Conservation (phyloP, 805 yeast species). For the Vanderwaltozyma yarrowii region DNA sequence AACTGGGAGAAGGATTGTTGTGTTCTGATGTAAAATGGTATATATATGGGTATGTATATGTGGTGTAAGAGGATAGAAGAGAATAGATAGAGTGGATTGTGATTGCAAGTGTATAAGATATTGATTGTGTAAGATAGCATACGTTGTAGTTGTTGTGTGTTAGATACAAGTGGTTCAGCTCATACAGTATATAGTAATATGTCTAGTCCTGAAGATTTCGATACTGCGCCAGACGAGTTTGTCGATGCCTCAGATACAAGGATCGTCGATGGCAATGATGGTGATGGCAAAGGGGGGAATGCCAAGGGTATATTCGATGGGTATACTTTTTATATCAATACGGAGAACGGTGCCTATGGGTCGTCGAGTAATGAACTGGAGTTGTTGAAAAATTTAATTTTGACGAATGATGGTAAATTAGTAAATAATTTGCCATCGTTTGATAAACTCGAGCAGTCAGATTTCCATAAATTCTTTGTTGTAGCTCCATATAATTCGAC, state of each 20-base stretch:
- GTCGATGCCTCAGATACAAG: slow-evolving; percentile 13
- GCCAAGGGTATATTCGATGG: slow-evolving; percentile 4
- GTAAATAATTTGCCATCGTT: slow-evolving; percentile 15
- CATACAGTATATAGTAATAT: too few relatives aligned
- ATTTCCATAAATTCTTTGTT: slow-evolving; percentile 16
- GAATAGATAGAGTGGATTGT: too few relatives aligned
- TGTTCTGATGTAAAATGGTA: too few relatives aligned
- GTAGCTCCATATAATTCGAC: slow-evolving; percentile 26
- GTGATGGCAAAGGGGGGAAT: too few relatives aligned
- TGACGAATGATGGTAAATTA: slow-evolving; percentile 19
- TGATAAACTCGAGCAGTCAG: slow-evolving; percentile 1
- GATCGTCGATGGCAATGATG: not conserved
- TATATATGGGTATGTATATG: too few relatives aligned
- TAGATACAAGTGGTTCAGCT: too few relatives aligned
- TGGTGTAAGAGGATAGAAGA: too few relatives aligned
- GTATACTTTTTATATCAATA: slow-evolving; percentile 17
- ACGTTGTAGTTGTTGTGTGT: too few relatives aligned
- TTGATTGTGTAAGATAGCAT: too few relatives aligned
- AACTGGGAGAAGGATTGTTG: too few relatives aligned
- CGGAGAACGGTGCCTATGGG: slow-evolving; percentile 18
- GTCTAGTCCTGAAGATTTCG: slow-evolving; percentile 15
- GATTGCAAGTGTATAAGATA: too few relatives aligned
- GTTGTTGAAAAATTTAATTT: slow-evolving; percentile 12
- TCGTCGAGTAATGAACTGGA: slow-evolving; percentile 16
- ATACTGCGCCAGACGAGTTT: slow-evolving; percentile 19